A percentile compares a stretch with the other conserved stretches of the same genome.
Evolutionary conservation across 768 basidiomycete species (phyloP).

Genomic region (Boletus vinaceobasis): DNA sequence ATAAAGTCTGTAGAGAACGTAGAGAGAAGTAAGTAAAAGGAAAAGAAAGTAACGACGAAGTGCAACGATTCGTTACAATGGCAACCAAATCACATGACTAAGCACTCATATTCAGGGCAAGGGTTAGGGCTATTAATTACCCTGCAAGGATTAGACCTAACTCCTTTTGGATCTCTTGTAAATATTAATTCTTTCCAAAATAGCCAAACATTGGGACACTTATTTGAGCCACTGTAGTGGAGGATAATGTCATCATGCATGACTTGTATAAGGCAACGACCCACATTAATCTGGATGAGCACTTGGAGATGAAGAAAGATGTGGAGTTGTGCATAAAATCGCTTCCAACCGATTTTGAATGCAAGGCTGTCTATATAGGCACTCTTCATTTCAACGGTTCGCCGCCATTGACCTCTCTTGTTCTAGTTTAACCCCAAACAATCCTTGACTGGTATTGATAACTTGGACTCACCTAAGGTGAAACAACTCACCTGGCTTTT

Average conservation of each 20-base stretch:
- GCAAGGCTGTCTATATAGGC: constrained; percentile 9
- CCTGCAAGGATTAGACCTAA: no score
- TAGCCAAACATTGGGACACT: no score
- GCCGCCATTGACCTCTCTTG: neutral
- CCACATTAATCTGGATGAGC: neutral
- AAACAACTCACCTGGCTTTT: neutral
- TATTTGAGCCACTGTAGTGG: no score
- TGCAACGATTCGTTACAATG: no score
- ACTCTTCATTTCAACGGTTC: neutral
- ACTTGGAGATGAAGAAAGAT: constrained; percentile 8
- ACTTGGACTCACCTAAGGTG: neutral
- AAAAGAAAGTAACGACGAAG: no score
- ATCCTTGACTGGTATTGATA: neutral
- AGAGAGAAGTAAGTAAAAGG: no score
- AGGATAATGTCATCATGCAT: constrained; percentile 2
- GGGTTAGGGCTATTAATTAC: no score
- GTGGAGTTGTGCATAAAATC: constrained; percentile 9
- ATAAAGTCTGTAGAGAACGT: no score
- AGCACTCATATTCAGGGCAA: no score
- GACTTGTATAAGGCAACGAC: constrained; percentile 11
- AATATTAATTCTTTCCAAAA: no score
- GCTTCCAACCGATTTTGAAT: constrained; percentile 5
- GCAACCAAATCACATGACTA: no score
- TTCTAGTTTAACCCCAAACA: constrained; percentile 13
- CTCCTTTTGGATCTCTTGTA: no score